Evolutionary conservation across 2,329 filamentous ascomycete species (phyloP).

Genomic region (Aspergillus viridinutans): DNA sequence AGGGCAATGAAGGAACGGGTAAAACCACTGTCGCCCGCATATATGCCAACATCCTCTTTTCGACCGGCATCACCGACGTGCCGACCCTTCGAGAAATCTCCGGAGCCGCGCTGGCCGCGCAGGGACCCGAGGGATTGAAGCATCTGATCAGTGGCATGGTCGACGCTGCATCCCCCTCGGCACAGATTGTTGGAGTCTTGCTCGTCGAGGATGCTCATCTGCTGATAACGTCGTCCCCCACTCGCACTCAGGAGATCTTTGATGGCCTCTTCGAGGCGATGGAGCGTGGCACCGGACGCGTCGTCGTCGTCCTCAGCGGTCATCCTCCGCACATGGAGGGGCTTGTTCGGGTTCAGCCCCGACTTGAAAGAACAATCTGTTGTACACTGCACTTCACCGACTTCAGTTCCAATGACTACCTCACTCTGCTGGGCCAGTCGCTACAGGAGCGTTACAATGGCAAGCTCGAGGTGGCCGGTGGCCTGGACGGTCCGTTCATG

Average conservation of each 20-base stretch:
- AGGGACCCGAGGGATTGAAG: conserved; percentile 6
- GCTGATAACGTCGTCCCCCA: conserved; percentile 1
- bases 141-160: conserved; percentile 9
- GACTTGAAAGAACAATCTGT: conserved; percentile 12
- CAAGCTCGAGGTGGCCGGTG: conserved; percentile 18
- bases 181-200: conserved; percentile 11
- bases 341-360: conserved; percentile 11
- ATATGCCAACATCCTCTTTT: conserved; percentile 18
- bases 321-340: conserved; percentile 4
- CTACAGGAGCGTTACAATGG: conserved; percentile 12
- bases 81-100: conserved; percentile 10
- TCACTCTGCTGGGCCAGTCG: conserved; percentile 9
- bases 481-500: conserved; percentile 17
- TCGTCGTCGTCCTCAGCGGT: conserved; percentile 15
- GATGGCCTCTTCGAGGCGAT: conserved; percentile 11
- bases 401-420: conserved; percentile 12
- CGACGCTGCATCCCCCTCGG: conserved; percentile 1
- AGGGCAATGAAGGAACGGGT: conserved; percentile 18
- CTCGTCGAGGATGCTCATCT: conserved; percentile 13
- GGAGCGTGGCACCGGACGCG: conserved; percentile 10
- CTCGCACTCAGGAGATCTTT: conserved; percentile 6
- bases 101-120: conserved; percentile 11
- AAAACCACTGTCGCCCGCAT: conserved; percentile 16
- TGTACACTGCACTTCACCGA: conserved; percentile 15
- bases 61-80: conserved; percentile 13